Evolutionary conservation across 129 eudicot genomes (phyloP).

Genomic region (Solidago caesia): DNA sequence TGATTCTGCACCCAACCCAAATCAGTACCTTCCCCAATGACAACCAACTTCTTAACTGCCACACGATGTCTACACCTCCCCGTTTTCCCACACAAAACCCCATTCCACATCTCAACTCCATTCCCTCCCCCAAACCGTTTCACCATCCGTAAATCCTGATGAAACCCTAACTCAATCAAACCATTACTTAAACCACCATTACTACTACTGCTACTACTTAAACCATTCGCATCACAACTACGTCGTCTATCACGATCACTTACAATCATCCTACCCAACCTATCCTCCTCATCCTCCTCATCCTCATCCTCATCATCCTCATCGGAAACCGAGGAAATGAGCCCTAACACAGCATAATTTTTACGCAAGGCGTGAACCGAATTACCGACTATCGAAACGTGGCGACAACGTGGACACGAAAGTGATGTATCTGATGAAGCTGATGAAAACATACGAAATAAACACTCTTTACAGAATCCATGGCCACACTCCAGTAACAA

Average conservation of each 20-base stretch:
- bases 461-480: conserved; percentile 80
- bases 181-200: conserved; percentile 25
- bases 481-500: conserved; percentile 90
- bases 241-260: conserved; percentile 30
- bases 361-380: conserved; percentile 72
- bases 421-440: conserved; percentile 60
- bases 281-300: conserved; percentile 37
- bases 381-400: conserved; percentile 82
- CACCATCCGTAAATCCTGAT: conserved; percentile 64
- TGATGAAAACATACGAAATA: conserved; percentile 63
- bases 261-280: conserved; percentile 13
- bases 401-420: conserved; percentile 91
- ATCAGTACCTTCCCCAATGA: conserved; percentile 65
- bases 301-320: conserved; percentile 39
- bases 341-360: conserved; percentile 69
- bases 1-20: conserved; percentile 82
- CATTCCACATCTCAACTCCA: conserved; percentile 87
- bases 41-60: conserved; percentile 83
- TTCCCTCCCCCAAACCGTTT: conserved; percentile 59
- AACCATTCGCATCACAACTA: conserved; percentile 29
- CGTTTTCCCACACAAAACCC: conserved; percentile 46
- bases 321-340: conserved; percentile 38
- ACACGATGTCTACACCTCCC: conserved; percentile 71
- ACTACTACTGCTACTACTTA: not conserved
- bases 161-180: conserved; percentile 56